Percentiles rank a stretch among this genome's conserved stretches.
Evolutionary conservation across 768 basidiomycete species (phyloP).

Genomic region (Cubamyces sp.): DNA sequence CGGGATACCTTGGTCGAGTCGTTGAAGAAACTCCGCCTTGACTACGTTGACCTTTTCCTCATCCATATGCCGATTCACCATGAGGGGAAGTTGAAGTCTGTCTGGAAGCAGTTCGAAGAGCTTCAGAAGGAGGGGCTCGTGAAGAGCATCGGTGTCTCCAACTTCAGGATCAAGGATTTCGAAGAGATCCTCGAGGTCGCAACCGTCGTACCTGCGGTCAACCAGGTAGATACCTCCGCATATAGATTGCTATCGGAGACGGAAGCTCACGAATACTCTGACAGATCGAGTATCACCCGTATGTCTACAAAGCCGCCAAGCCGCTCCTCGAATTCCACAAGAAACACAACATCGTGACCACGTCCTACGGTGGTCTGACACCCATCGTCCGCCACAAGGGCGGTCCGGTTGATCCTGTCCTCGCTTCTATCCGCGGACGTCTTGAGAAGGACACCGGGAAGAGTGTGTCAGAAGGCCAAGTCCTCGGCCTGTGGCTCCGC

Average conservation of each 20-base stretch:
- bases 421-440: constrained; percentile 37
- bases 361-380: constrained; percentile 33
- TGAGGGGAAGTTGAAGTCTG: constrained; percentile 34
- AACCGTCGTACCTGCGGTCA: constrained; percentile 52
- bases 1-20: constrained; percentile 42
- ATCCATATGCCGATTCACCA: constrained; percentile 43
- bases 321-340: constrained; percentile 29
- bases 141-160: constrained; percentile 56
- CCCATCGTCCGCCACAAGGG: constrained; percentile 37
- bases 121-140: constrained; percentile 45
- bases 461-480: constrained; percentile 34
- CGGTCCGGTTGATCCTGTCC: constrained; percentile 44
- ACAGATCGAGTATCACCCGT: constrained; percentile 46
- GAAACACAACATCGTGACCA: constrained; percentile 33
- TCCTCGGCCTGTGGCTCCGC: constrained; percentile 37
- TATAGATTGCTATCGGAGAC: no score
- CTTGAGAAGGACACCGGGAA: constrained; percentile 30
- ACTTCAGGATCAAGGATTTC: constrained; percentile 50
- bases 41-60: constrained; percentile 49
- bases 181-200: constrained; percentile 48
- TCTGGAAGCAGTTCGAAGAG: constrained; percentile 50
- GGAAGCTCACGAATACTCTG: not conserved
- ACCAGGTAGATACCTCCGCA: constrained; percentile 46
- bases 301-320: constrained; percentile 40
- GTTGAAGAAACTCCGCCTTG: constrained; percentile 44